Percentiles rank a stretch among this genome's conserved stretches.
Conservation (phyloP, 176 grass and related monocot species). For the Triticum turgidum region DNA sequence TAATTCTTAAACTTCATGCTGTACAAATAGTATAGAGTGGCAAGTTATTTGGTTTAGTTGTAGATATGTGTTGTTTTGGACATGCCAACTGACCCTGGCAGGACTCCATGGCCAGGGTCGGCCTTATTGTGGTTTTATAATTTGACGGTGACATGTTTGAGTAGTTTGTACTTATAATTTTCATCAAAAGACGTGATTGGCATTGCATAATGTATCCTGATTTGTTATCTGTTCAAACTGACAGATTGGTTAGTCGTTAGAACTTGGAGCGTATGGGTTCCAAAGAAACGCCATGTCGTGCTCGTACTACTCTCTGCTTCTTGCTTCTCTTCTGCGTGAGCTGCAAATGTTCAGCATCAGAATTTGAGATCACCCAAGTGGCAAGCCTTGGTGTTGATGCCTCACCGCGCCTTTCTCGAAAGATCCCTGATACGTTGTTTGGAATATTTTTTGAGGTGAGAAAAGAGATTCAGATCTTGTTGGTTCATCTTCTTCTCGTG, state of each 20-base stretch:
- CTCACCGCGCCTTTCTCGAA: conserved; percentile 38
- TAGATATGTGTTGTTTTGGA: background rate
- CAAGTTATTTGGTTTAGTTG: background rate
- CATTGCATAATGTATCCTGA: background rate
- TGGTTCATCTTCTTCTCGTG: background rate
- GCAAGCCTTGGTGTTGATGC: conserved; percentile 62
- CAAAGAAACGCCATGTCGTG: background rate
- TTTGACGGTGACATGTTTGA: background rate
- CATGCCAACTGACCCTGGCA: background rate
- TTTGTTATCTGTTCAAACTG: conserved; percentile 4
- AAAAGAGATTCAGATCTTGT: background rate
- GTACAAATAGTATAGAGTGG: background rate
- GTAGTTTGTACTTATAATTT: background rate
- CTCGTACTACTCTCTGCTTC: background rate
- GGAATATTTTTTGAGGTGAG: conserved; percentile 97
- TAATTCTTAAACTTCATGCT: background rate
- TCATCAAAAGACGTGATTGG: background rate
- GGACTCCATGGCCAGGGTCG: background rate
- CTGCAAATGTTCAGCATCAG: conserved; percentile 35
- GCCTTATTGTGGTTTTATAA: background rate
- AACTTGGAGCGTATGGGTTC: conserved; percentile 16
- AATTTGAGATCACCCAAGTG: conserved; percentile 44
- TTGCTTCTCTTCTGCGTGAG: background rate
- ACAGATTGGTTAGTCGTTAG: background rate
- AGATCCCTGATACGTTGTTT: conserved; percentile 78